These are phyloP conservation scores for Backusella luteola DNA, from an alignment of 192 early-diverging fungal species.

Conservation along the genomic window DNA sequence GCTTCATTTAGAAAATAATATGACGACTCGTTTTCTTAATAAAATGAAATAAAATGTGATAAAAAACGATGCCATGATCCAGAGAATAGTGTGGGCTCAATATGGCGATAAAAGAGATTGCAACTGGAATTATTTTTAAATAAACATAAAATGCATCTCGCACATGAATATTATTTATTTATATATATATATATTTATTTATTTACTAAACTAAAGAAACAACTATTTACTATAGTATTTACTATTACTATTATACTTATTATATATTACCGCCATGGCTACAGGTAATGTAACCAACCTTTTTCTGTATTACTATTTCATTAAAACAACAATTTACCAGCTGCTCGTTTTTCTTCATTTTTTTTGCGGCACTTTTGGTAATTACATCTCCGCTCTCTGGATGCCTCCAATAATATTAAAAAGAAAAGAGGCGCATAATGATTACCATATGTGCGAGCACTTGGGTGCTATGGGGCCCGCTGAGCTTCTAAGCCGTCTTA, in stretches of 20 bases:
- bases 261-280: background rate
- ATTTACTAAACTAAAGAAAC: background rate
- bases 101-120: background rate
- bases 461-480: too few species aligned
- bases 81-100: background rate
- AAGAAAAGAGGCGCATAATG: too few species aligned
- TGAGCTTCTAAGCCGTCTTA: too few species aligned
- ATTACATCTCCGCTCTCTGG: too few species aligned
- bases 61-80: background rate
- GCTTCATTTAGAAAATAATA: conserved; percentile 7
- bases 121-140: background rate
- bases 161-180: background rate
- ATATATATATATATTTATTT: background rate
- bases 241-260: background rate
- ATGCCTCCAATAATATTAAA: too few species aligned
- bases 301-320: too few species aligned
- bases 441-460: too few species aligned
- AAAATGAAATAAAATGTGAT: background rate
- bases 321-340: too few species aligned
- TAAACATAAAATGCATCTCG: background rate
- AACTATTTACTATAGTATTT: background rate
- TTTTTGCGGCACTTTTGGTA: too few species aligned
- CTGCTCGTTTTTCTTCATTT: too few species aligned
- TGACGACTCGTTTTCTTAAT: background rate
- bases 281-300: background rate